A percentile compares a stretch with the other conserved stretches of the same genome.
phyloP scores from a whole-genome alignment of 495 filamentous ascomycete genomes.

The Talaromyces stipitatus region DNA sequence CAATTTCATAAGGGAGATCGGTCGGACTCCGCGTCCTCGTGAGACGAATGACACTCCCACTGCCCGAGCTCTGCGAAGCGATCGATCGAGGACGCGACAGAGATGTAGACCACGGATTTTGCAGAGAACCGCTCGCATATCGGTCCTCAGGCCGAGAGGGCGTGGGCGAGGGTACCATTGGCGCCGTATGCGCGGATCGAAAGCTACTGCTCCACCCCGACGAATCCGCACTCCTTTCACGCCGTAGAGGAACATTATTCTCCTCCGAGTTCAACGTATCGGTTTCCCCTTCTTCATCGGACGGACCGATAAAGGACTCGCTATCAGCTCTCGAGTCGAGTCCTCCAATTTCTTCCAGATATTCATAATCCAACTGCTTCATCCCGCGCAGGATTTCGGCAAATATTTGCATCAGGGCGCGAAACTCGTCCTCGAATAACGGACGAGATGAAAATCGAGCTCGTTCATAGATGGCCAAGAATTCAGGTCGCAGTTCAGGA shows the following conservation, averaged over 20 bases:
- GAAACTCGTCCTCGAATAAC: constrained; percentile 61
- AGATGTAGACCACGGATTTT: constrained; percentile 27
- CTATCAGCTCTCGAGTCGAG: constrained; percentile 21
- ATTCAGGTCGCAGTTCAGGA: constrained; percentile 48
- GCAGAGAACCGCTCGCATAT: background rate
- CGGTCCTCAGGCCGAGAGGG: background rate
- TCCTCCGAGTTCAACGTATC: constrained; percentile 22
- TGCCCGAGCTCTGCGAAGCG: constrained; percentile 29
- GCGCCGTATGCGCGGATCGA: constrained; percentile 26
- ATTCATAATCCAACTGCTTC: constrained; percentile 48
- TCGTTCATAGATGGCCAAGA: constrained; percentile 70
- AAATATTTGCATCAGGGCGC: constrained; percentile 80
- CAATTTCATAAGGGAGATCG: constrained; percentile 39
- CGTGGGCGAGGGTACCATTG: constrained; percentile 12
- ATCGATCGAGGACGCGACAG: constrained; percentile 28
- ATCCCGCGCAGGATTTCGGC: constrained; percentile 73
- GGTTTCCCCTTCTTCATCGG: constrained; percentile 40
- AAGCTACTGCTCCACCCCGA: constrained; percentile 19
- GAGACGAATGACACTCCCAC: constrained; percentile 40
- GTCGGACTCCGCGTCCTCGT: constrained; percentile 25
- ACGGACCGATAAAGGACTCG: constrained; percentile 35
- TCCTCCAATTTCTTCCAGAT: constrained; percentile 34
- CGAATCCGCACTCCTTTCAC: constrained; percentile 22
- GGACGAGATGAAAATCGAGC: constrained; percentile 66
- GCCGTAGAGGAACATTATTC: constrained; percentile 13